Base-by-base conservation (phyloP, 257 asterid genomes). In the Nicotiana obtusifolia region DNA sequence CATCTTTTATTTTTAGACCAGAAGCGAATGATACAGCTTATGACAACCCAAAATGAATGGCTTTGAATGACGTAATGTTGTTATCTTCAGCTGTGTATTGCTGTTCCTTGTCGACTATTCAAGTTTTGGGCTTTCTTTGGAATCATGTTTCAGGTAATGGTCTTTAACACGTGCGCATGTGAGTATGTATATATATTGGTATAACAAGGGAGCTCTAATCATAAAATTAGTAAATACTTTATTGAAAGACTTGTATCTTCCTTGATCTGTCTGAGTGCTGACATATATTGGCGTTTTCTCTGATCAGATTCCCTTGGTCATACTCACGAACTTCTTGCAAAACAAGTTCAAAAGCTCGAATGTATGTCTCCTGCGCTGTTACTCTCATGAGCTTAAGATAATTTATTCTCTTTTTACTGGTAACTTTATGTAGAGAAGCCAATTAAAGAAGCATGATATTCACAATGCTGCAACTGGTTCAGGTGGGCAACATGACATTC, bases 401-500 rank as follows among this genome's bases (percentile, higher is more conserved):
- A 65, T 66, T 47, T 64, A 17, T n/a, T 0, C 54, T 68, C 69
- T 49, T 0, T 11, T 0, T 61, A 33, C 7, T 47, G 17, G 53
- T 52, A 0, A 22, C 11, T 81, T 10, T 79, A 7, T 64, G 47
- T 47, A 24, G 82, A 44, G 3, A 10, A 41, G 69, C 60, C 35
- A 14, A 57, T 35, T 31, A 13, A 59, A 53, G 67, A 24, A 41
- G 3, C 1, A 16, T 26, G 22, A 33, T 75, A 44, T 26, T 8
- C 4, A 66, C 17, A 8, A 17, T 53, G 1, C 1, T 33, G 0
- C 7, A 65, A 80, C 52, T 69, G 57, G 80, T 41, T 54, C 94
- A 96, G 99, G 98, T 96, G 87, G 99, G 99, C 71, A 96, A 96
- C 85, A 96, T 92, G 97, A 83, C 91, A 82, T 96, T 96, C 86